Evolutionary conservation across 306 rosid genomes (phyloP).

Genomic region (Citrullus colocynthis): DNA sequence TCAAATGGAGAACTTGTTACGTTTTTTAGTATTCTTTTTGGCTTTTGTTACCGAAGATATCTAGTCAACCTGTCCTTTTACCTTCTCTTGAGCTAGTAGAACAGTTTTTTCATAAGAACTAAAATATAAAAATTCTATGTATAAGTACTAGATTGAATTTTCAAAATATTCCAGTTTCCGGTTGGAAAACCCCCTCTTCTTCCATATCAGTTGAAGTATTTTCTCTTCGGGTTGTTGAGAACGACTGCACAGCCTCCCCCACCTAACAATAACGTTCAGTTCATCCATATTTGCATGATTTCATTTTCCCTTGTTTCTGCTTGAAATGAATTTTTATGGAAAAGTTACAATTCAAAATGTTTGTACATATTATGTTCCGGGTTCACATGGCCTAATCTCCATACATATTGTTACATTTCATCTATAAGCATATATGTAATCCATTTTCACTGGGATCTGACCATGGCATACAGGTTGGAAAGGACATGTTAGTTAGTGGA

Average conservation of each 20-base stretch:
- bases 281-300: not conserved
- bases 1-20: not conserved
- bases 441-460: not conserved
- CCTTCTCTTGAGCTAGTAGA: not conserved
- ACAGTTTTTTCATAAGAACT: not conserved
- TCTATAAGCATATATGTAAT: not conserved
- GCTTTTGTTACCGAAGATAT: not conserved
- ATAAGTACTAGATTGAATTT: not conserved
- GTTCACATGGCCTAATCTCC: not conserved
- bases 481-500: constrained; percentile 86
- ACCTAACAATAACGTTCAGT: not conserved
- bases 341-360: not conserved
- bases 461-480: constrained; percentile 55
- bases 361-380: not conserved
- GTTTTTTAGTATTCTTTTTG: not conserved
- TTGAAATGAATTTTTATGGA: not conserved
- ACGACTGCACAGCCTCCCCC: not conserved
- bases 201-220: not conserved
- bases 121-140: not conserved
- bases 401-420: not conserved
- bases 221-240: not conserved
- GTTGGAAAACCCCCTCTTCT: not conserved
- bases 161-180: not conserved
- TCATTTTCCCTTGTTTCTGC: not conserved
- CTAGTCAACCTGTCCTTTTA: not conserved